A percentile compares a stretch with the other conserved stretches of the same genome.
Evolutionary conservation across 2,329 filamentous ascomycete species (phyloP).

Genomic region (Zymoseptoria tritici): DNA sequence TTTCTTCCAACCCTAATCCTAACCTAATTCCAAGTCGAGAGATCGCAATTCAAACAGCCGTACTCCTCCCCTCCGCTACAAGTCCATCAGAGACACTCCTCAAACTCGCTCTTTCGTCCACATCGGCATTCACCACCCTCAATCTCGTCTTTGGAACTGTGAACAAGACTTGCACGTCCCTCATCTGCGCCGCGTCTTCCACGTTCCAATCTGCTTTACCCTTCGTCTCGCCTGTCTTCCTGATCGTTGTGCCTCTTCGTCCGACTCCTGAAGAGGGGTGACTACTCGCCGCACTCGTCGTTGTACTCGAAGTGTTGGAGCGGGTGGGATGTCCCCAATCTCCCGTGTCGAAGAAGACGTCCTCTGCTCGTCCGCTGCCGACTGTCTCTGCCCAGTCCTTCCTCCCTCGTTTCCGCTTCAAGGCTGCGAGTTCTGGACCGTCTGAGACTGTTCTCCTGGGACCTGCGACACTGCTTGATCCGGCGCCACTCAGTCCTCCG

Average conservation of each 20-base stretch:
- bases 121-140: conserved; percentile 79
- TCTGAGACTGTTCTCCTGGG: conserved; percentile 40
- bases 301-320: neutral
- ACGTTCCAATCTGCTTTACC: conserved; percentile 45
- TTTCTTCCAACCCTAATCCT: neutral
- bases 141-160: conserved; percentile 82
- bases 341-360: conserved; percentile 13
- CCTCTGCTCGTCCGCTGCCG: neutral
- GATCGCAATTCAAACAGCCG: neutral
- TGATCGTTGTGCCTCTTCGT: neutral
- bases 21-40: neutral
- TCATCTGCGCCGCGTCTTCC: conserved; percentile 39
- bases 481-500: neutral
- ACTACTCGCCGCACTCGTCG: conserved; percentile 16
- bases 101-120: conserved; percentile 32
- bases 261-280: neutral
- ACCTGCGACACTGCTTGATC: neutral
- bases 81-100: conserved; percentile 28
- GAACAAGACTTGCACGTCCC: conserved; percentile 64
- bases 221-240: conserved; percentile 17
- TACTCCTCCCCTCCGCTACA: conserved; percentile 1
- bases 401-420: conserved; percentile 36
- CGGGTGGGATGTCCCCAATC: conserved; percentile 28
- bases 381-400: conserved; percentile 30
- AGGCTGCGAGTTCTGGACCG: conserved; percentile 30